A percentile compares a stretch with the other conserved stretches of the same genome.
Evolutionary conservation across 257 asterid species (phyloP).

Genomic region (Schizonepeta tenuifolia): DNA sequence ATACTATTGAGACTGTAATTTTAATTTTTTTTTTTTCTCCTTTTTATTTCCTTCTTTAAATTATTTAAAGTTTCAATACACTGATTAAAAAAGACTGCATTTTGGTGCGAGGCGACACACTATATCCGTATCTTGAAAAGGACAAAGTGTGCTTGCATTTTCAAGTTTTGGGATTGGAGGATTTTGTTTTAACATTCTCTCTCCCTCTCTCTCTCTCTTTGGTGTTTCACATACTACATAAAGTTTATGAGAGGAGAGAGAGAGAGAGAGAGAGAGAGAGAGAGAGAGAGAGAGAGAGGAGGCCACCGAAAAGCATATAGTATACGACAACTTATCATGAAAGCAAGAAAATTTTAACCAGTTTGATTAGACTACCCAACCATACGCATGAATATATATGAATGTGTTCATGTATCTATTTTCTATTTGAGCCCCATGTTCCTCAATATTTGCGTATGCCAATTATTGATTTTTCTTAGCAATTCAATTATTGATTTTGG

Average conservation of each 20-base stretch:
- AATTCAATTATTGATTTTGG: conserved; percentile 30
- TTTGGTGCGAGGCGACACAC: conserved; percentile 40
- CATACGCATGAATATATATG: conserved; percentile 43
- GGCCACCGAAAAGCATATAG: conserved; percentile 82
- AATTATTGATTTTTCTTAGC: conserved; percentile 19
- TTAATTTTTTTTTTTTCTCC: not conserved
- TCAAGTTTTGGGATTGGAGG: conserved; percentile 79
- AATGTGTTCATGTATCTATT: not conserved
- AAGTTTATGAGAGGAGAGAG: conserved; percentile 30
- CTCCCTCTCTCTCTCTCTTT: conserved; percentile 30
- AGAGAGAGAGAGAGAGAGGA: not conserved
- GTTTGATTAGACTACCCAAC: conserved; percentile 79
- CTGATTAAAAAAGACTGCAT: conserved; percentile 55
- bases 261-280: conserved; percentile 35
- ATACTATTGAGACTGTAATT: not conserved
- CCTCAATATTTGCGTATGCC: conserved; percentile 3
- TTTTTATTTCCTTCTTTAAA: not conserved
- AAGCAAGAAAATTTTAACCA: conserved; percentile 43
- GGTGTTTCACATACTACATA: conserved; percentile 40
- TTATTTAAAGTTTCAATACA: conserved; percentile 21
- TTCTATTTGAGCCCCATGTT: not conserved
- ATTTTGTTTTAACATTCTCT: conserved; percentile 43
- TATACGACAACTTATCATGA: conserved; percentile 64
- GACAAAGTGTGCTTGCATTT: conserved; percentile 44
- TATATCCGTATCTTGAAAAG: conserved; percentile 52